Base-by-base conservation (phyloP, 345 rosid genomes). In the Syzygium oleosum region DNA sequence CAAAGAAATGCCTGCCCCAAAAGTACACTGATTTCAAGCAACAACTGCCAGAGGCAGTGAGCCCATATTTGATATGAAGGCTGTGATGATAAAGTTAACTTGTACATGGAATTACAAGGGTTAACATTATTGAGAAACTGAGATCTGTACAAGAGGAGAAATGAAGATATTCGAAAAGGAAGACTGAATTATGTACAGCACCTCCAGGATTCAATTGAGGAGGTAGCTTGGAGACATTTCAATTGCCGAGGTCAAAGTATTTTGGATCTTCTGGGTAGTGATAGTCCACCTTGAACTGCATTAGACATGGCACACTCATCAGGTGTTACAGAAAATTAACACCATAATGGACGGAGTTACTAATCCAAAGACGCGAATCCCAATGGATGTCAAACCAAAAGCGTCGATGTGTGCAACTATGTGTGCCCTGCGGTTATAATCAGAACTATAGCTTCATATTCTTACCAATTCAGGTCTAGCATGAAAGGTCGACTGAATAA, bases 251-350 rank as follows among this genome's bases (percentile, higher is more conserved):
- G 46, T 84, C 85, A 54, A 52, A 84, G 85, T 84, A 84, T n/a
- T 84, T 84, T 84, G 85, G 85, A 51, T 84, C 85, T n/a, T 52
- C 85, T 15, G 85, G 85, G 85, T 84, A 84, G 27, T 84, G 85
- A 52, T 84, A 4, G 25, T 84, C 85, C 85, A 84, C 55, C 85
- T 84, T 84, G 58, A 84, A 52, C 85, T 84, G 85, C 83, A 73
- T 73, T 73, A 38, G 49, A 38, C 83, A 38, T 21, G 13, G 49
- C 49, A 11, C 46, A 68, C 83, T 19, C 83, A 13, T 73, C 83
- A 73, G 83, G 19, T 12, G 10, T 19, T 19, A 38, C 2, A 73
- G 49, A 38, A 14, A 73, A 73, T 73, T 38, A 73, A 73, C 83
- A 10, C 49, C 83, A 38, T 19, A 27, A 19, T 41, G 80, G 80